Evolutionary conservation across 2,329 filamentous ascomycete species (phyloP).

Genomic region (Seiridium cupressi): DNA sequence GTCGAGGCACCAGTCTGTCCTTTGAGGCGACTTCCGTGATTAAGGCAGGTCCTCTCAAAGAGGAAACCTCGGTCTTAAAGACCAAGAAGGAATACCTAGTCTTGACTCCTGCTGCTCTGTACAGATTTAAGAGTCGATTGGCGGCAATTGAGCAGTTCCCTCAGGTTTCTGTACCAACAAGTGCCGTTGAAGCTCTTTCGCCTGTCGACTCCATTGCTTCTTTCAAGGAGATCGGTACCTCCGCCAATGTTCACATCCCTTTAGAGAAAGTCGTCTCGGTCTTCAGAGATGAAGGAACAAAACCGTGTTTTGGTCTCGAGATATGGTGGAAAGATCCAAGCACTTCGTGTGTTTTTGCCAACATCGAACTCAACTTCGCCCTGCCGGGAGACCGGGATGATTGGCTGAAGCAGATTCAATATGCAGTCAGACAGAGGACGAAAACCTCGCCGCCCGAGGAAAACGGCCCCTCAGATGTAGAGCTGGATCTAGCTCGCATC

Average conservation of each 20-base stretch:
- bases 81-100: conserved; percentile 50
- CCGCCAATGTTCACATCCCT: conserved; percentile 41
- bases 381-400: conserved; percentile 48
- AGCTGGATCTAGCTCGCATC: conserved; percentile 42
- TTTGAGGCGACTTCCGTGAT: conserved; percentile 28
- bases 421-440: conserved; percentile 29
- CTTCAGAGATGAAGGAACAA: conserved; percentile 49
- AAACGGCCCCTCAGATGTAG: conserved; percentile 45
- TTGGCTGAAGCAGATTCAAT: conserved; percentile 46
- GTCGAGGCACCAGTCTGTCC: conserved; percentile 25
- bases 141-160: conserved; percentile 48
- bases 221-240: conserved; percentile 17
- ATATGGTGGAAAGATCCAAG: conserved; percentile 53
- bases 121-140: conserved; percentile 48
- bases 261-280: conserved; percentile 50
- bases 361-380: conserved; percentile 47
- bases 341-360: conserved; percentile 43
- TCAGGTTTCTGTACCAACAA: conserved; percentile 32
- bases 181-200: conserved; percentile 28
- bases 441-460: conserved; percentile 28
- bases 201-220: conserved; percentile 31
- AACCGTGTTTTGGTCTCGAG: conserved; percentile 51
- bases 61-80: conserved; percentile 48
- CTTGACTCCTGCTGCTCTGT: conserved; percentile 46
- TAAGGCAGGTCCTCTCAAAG: conserved; percentile 46